Conservation (phyloP, 2,329 filamentous ascomycete species). For the Hymenoscyphus fructigenus region DNA sequence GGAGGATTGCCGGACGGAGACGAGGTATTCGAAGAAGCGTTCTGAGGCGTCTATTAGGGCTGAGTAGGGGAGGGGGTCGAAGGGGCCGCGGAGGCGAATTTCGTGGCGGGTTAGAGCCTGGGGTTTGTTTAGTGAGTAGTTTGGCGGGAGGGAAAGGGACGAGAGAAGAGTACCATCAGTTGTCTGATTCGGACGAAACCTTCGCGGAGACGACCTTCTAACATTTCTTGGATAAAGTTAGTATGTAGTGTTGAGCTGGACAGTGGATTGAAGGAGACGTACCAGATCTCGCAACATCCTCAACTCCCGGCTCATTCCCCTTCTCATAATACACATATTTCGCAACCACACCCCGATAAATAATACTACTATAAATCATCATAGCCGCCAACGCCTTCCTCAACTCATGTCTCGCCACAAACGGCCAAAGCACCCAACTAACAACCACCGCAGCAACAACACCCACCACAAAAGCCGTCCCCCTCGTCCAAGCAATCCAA, state of each 20-base stretch:
- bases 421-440: conserved; percentile 62
- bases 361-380: conserved; percentile 57
- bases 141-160: not conserved
- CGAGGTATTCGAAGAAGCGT: conserved; percentile 58
- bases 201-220: conserved; percentile 59
- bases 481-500: conserved; percentile 47
- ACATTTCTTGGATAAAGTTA: conserved; percentile 44
- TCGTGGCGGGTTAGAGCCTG: conserved; percentile 57
- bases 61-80: conserved; percentile 56
- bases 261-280: not conserved
- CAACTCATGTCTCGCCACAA: conserved; percentile 58
- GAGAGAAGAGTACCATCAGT: conserved; percentile 40
- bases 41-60: conserved; percentile 56
- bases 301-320: conserved; percentile 49
- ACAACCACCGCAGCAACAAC: conserved; percentile 53
- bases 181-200: conserved; percentile 58
- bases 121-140: not conserved
- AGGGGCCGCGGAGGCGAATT: conserved; percentile 56
- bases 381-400: conserved; percentile 54
- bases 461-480: conserved; percentile 52
- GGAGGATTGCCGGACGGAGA: conserved; percentile 56
- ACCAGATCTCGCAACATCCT: conserved; percentile 50
- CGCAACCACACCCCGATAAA: conserved; percentile 54
- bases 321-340: conserved; percentile 60
- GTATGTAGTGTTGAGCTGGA: not conserved